Evolutionary conservation across 2,329 filamentous ascomycete genomes (phyloP), one percentile per base, ranked within the genome.

Genomic region (Epicoccum sorghinum): DNA sequence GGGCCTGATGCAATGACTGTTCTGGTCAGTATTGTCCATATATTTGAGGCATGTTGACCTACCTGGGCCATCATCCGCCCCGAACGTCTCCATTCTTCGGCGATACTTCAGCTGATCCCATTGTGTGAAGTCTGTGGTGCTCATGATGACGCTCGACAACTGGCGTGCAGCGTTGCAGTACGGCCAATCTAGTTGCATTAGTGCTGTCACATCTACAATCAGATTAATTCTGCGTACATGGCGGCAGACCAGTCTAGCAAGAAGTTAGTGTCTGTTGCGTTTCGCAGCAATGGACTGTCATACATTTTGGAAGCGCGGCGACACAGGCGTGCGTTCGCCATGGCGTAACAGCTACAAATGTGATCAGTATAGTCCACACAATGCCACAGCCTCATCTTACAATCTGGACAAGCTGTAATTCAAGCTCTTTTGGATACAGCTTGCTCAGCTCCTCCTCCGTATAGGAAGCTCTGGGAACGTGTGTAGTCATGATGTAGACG

Each of bases 371-470:
- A 29, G 25, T 33, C 45, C 27, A 51, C 35, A 25, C 13, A 10
- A 25, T 7, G 10, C 8, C 14, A 10, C 39, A 8, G 1, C 12
- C 14, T 24, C 14, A 22, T 71, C 82, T 68, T 71, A 87, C 83
- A 66, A 98, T 83, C 78, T 99, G 95, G 44, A 98, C 95, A 56
- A 95, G 86, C 72, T 95, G 89, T 32, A 99, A 85, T 72, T 93
- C 84, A 55, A 99, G 82, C 39, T 83, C 80, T 50, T 86, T 77
- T 1, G 95, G 95, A 78, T 97, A 99, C 55, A 98, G 86, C 67
- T 81, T 80, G 38, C 83, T 80, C 44, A 98, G 85, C 82, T 98
- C 93, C 55, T 90, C 87, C 62, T 87, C 79, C 39, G 88, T 87
- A 78, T 98, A 98, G 0, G 90, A 86, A 52, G 83, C 79, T 52